A percentile compares a stretch with the other conserved stretches of the same genome.
Evolutionary conservation across 768 basidiomycete genomes (phyloP).

Genomic region (Strobilomyces dryophilus): DNA sequence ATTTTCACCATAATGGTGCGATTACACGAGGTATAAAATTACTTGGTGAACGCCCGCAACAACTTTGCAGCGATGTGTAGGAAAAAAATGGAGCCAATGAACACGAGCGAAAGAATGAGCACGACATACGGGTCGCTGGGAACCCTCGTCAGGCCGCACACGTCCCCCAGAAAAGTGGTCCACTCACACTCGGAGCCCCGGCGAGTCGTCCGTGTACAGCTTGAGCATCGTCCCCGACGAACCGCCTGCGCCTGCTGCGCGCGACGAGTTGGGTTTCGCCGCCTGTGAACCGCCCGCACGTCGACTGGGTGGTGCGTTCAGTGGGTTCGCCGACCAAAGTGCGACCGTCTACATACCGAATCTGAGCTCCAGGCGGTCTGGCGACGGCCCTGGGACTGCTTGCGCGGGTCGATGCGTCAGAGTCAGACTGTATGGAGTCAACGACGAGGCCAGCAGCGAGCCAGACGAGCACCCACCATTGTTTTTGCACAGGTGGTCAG

Average conservation of each 20-base stretch:
- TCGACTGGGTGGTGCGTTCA: conserved; percentile 43
- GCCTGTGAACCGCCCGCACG: conserved; percentile 65
- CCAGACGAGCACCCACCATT: conserved; percentile 30
- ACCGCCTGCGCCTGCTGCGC: conserved; percentile 93
- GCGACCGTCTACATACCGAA: conserved; percentile 52
- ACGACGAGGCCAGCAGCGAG: not conserved
- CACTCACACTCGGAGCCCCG: conserved; percentile 93
- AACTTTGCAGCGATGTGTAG: conserved; percentile 95
- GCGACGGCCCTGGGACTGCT: conserved; percentile 47
- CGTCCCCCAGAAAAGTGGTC: not conserved
- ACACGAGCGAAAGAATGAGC: conserved; percentile 89
- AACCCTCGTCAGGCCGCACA: conserved; percentile 1
- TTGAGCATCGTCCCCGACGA: conserved; percentile 98
- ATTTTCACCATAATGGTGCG: not conserved
- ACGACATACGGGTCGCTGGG: conserved; percentile 89
- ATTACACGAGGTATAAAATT: conserved; percentile 13
- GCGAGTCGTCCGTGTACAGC: conserved; percentile 97
- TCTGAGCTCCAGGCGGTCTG: conserved; percentile 76
- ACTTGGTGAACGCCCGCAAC: conserved; percentile 87
- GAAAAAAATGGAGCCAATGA: conserved; percentile 99
- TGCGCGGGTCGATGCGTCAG: conserved; percentile 54
- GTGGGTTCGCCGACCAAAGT: not conserved
- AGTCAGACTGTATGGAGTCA: conserved; percentile 61
- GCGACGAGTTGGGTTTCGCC: conserved; percentile 77
- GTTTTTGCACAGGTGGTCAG: conserved; percentile 4